These are phyloP conservation scores for Plasmodium gaboni DNA, from an alignment of 169 alveolate species.

Conservation along the genomic window DNA sequence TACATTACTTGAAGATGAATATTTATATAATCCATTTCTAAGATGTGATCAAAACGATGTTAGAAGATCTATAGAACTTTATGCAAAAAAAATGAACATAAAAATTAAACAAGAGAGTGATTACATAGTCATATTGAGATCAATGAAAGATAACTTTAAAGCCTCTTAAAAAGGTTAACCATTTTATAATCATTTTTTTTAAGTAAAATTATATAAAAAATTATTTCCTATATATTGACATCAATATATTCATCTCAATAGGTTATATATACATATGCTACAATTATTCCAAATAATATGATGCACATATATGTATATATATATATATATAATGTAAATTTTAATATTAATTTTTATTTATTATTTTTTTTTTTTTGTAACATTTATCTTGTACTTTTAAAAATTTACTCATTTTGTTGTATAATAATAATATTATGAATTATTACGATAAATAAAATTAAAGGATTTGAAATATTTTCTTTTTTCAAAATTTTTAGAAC, in stretches of 20 bases:
- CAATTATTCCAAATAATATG: too few relatives aligned
- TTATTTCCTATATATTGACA: background rate
- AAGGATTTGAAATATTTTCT: too few relatives aligned
- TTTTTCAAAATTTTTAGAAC: too few relatives aligned
- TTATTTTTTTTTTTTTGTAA: too few relatives aligned
- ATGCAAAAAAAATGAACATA: slow-evolving; percentile 40
- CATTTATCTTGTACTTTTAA: too few relatives aligned
- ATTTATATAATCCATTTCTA: slow-evolving; percentile 48
- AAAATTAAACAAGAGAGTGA: slow-evolving; percentile 23
- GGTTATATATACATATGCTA: too few relatives aligned
- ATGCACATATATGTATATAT: too few relatives aligned
- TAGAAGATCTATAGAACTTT: slow-evolving; percentile 12
- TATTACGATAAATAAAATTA: too few relatives aligned
- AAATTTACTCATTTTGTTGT: too few relatives aligned
- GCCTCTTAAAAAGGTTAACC: background rate
- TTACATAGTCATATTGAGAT: slow-evolving; percentile 28
- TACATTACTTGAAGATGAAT: slow-evolving; percentile 39
- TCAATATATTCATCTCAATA: background rate
- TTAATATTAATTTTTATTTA: too few relatives aligned
- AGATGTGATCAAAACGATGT: slow-evolving; percentile 29
- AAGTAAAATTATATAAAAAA: background rate
- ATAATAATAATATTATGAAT: too few relatives aligned
- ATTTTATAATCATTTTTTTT: background rate
- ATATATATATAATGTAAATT: too few relatives aligned
- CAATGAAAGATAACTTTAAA: slow-evolving; percentile 65